phyloP scores from a whole-genome alignment of 2,329 filamentous ascomycete genomes.

The Pseudocercospora vitis region DNA sequence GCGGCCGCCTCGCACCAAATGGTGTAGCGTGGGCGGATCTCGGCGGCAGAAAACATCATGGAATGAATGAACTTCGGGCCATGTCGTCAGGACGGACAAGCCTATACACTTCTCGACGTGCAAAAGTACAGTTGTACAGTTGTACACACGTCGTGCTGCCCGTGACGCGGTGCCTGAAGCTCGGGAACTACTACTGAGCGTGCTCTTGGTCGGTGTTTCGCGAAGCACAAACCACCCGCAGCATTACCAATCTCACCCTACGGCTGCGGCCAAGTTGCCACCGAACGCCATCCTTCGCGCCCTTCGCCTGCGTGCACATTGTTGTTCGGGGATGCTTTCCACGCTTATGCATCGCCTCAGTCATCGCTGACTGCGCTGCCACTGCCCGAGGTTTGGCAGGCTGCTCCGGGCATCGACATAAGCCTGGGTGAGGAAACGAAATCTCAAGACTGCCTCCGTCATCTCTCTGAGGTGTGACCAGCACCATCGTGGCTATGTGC shows the following conservation, averaged over 20 bases:
- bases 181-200: constrained; percentile 6
- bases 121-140: not conserved
- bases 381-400: no score
- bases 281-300: not conserved
- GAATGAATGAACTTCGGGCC: not conserved
- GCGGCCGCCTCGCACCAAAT: not conserved
- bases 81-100: not conserved
- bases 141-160: not conserved
- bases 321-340: not conserved
- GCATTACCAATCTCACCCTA: not conserved
- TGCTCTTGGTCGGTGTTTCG: not conserved
- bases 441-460: no score
- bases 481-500: not conserved
- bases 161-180: not conserved
- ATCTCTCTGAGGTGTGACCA: not conserved
- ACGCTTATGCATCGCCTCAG: not conserved
- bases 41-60: constrained; percentile 3
- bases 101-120: not conserved
- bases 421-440: no score
- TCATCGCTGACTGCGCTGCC: not conserved
- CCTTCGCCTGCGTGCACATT: not conserved
- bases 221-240: not conserved
- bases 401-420: no score
- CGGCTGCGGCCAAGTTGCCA: not conserved
- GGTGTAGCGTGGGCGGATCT: not conserved